Percentiles rank a stretch among this genome's conserved stretches.
phyloP scores from a whole-genome alignment of 202 grass and related monocot species.

The Zoysia matrella region DNA sequence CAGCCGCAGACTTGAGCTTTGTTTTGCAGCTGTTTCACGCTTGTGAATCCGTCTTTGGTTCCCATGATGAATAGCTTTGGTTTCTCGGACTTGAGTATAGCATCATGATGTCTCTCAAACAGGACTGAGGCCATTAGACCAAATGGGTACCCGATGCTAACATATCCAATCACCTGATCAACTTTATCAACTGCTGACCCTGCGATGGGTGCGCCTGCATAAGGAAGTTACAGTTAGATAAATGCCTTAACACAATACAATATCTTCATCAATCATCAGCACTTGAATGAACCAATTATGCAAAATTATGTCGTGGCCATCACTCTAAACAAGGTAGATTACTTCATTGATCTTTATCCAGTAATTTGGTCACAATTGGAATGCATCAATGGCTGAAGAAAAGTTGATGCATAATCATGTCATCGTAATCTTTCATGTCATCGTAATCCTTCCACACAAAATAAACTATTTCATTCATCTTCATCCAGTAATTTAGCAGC shows the following conservation, averaged over 20 bases:
- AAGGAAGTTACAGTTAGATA: slow-evolving; percentile 43
- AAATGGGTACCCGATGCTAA: too few species aligned
- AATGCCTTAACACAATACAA: slow-evolving; percentile 25
- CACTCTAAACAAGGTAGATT: neutral
- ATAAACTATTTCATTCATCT: neutral
- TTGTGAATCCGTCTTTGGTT: too few species aligned
- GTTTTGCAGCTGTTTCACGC: too few species aligned
- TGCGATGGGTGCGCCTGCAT: neutral
- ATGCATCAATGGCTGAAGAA: slow-evolving; percentile 11
- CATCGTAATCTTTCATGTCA: neutral
- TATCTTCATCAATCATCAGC: neutral
- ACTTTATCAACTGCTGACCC: too few species aligned
- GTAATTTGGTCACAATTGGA: neutral
- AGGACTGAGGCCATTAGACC: too few species aligned
- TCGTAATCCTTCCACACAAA: slow-evolving; percentile 15
- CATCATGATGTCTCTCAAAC: too few species aligned
- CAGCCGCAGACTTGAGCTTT: slow-evolving; percentile 36
- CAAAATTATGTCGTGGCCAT: slow-evolving; percentile 6
- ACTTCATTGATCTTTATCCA: neutral
- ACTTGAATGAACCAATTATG: neutral
- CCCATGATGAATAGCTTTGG: too few species aligned
- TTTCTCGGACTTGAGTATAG: too few species aligned
- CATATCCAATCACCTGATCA: too few species aligned
- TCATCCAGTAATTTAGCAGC: neutral
- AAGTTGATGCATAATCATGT: slow-evolving; percentile 23